Percentiles rank a stretch among this genome's conserved stretches.
Conservation (phyloP, 495 filamentous ascomycete genomes). For the Jackrogersella minutella region DNA sequence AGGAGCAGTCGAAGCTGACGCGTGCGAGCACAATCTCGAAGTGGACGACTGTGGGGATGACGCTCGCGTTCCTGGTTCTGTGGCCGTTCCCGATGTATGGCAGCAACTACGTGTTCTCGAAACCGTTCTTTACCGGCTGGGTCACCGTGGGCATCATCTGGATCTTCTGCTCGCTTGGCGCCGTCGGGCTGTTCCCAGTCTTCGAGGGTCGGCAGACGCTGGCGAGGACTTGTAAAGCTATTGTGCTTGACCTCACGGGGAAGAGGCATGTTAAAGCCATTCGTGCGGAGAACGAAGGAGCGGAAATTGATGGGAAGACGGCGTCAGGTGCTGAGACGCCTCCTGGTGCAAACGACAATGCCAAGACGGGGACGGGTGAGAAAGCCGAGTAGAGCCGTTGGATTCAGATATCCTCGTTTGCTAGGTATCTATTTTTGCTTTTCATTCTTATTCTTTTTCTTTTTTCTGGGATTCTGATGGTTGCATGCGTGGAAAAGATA, state of each 20-base stretch:
- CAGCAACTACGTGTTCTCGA: slow-evolving; percentile 83
- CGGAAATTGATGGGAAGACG: slow-evolving; percentile 27
- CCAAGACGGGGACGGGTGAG: slow-evolving; percentile 21
- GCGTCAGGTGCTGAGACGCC: slow-evolving; percentile 21
- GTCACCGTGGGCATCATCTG: slow-evolving; percentile 85
- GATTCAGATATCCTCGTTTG: not conserved
- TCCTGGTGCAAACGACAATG: slow-evolving; percentile 13
- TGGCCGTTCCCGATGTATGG: slow-evolving; percentile 98
- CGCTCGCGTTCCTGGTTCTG: slow-evolving; percentile 78
- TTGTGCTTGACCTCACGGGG: slow-evolving; percentile 74
- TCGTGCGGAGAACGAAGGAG: slow-evolving; percentile 42
- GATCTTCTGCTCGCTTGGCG: slow-evolving; percentile 77
- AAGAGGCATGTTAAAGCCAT: slow-evolving; percentile 56
- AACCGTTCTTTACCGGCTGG: slow-evolving; percentile 94
- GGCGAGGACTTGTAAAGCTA: slow-evolving; percentile 66
- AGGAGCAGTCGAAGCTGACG: slow-evolving; percentile 73
- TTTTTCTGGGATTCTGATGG: not conserved
- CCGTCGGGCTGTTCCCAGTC: slow-evolving; percentile 83
- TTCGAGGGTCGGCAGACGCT: slow-evolving; percentile 81
- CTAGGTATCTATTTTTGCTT: too few species aligned
- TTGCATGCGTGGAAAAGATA: not conserved
- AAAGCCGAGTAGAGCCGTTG: slow-evolving; percentile 10
- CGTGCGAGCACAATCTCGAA: slow-evolving; percentile 82
- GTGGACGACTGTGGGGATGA: slow-evolving; percentile 76
- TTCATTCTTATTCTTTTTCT: not conserved